Evolutionary conservation across 352 stramenopile genomes (phyloP), one percentile per base, ranked within the genome.

Genomic region (Phytophthora capsici): DNA sequence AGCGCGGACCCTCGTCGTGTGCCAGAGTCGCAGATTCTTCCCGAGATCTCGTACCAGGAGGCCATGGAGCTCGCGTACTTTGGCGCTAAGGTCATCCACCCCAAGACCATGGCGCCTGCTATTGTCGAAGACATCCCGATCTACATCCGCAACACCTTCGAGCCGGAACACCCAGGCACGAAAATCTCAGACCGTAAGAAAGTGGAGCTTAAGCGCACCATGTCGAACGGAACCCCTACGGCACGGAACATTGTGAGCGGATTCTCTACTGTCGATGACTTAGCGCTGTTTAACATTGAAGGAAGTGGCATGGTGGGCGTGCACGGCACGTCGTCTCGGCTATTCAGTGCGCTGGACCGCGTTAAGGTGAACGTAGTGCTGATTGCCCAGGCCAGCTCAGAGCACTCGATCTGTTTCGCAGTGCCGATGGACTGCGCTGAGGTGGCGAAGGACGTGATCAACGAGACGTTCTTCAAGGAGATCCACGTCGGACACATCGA

Each of bases 1-100:
- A 97, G 90, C 50, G 95, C 96, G 4, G 97, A 99, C 67, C 97
- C 97, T 26, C 79, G 96, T 52, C 82, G 95, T 54, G 97, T 99
- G 22, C 94, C 95, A 2, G 88, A 97, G 59, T 95, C 95, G 5
- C 86, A 89, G 57, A 93, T 96, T 38, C 73, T 98, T 12, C 66
- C 81, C 14, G 86, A 98, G 68, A 82, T 99, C 16, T 98, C 88
- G 26, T 99, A 99, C 78, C 95, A 98, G 69, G 96, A 99, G 75
- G 97, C 97, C 34, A 98, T 99, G 93, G 97, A 99, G 78, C 82
- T 99, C 25, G 97, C 96, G 8, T 99, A 99, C 72, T 99, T 99
- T 74, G 97, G 97, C 23, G 97, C 97, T 13, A 99, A 99, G 73
- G 97, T 99, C 30, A 89, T 99, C 16, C 96, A 99, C 69, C 97